Base-by-base conservation (phyloP, 177 flowering plant genomes). In the Vitis hybrid region DNA sequence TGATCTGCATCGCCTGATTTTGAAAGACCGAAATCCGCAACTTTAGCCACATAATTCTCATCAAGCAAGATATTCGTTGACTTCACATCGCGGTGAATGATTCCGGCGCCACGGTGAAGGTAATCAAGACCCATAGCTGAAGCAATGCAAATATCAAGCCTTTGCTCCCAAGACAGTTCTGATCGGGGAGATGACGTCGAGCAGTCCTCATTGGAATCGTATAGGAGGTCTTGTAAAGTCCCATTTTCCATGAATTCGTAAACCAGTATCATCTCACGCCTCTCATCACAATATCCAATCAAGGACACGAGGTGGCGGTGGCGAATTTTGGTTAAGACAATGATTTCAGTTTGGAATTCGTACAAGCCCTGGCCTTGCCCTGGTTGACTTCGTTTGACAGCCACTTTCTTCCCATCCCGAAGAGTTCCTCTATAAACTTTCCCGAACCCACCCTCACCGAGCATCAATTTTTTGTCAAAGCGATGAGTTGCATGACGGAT, bases 271-370 rank as follows among this genome's bases (percentile, higher is more conserved):
- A 33, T 33, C 45, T 33, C 45, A 33, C 45, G 45, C 45, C 45
- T 33, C 45, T 33, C 45, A 33, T 33, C 45, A 33, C 45, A 33
- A 33, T 6, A 33, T 3, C 71, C 64, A n/a, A 60, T 60, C 56
- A 68, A 18, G 64, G 71, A 68, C 58, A 68, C 71, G 19, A 68
- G 71, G 60, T 68, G 64, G 21, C 71, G 63, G 22, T 68, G 71
- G 10, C 64, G 64, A 60, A 68, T 68, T 60, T 50, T 68, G 63
- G 71, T 59, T 8, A 68, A 51, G 26, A 68, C 71, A 8, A 58
- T 21, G 13, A 68, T 49, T 52, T 68, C 71, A 11, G 71, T 60
- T 33, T 59, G 64, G 21, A 68, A 68, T 51, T 68, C 71, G 3
- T 55, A 45, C 1, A 68, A 14, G 45, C 71, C 71, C 51, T 68